Percentiles rank a stretch among this genome's conserved stretches.
Conservation (phyloP, 2,329 filamentous ascomycete genomes). For the Botrytis paeoniae region DNA sequence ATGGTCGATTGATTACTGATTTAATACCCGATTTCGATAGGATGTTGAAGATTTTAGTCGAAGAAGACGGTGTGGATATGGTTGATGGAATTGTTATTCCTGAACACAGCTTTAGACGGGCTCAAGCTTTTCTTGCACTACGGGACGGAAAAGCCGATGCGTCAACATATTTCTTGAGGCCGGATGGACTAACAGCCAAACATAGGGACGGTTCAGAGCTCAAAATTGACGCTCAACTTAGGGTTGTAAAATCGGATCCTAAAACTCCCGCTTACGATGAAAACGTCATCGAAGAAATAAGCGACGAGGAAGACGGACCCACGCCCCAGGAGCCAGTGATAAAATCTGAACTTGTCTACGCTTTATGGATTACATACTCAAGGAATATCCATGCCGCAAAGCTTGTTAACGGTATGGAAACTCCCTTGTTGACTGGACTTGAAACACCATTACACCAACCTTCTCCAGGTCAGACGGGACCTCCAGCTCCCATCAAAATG, state of each 20-base stretch:
- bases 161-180: slow-evolving; percentile 73
- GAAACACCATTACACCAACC: slow-evolving; percentile 75
- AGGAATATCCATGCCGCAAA: slow-evolving; percentile 80
- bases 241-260: slow-evolving; percentile 90
- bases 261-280: slow-evolving; percentile 57
- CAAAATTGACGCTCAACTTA: slow-evolving; percentile 93
- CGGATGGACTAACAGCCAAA: slow-evolving; percentile 77
- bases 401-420: slow-evolving; percentile 57
- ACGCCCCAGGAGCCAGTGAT: slow-evolving; percentile 45
- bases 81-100: slow-evolving; percentile 95
- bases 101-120: slow-evolving; percentile 91
- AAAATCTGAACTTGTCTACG: slow-evolving; percentile 80
- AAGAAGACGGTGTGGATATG: slow-evolving; percentile 80
- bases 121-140: slow-evolving; percentile 77
- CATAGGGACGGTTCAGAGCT: slow-evolving; percentile 91
- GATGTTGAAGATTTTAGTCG: slow-evolving; percentile 74
- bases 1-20: slow-evolving; percentile 74
- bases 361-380: slow-evolving; percentile 96
- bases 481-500: slow-evolving; percentile 56
- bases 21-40: slow-evolving; percentile 86
- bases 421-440: slow-evolving; percentile 60
- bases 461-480: slow-evolving; percentile 68
- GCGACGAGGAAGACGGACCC: slow-evolving; percentile 48
- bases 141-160: slow-evolving; percentile 80
- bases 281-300: slow-evolving; percentile 62